phyloP scores from a whole-genome alignment of 805 yeast genomes.

The Myxozyma sirexii region DNA sequence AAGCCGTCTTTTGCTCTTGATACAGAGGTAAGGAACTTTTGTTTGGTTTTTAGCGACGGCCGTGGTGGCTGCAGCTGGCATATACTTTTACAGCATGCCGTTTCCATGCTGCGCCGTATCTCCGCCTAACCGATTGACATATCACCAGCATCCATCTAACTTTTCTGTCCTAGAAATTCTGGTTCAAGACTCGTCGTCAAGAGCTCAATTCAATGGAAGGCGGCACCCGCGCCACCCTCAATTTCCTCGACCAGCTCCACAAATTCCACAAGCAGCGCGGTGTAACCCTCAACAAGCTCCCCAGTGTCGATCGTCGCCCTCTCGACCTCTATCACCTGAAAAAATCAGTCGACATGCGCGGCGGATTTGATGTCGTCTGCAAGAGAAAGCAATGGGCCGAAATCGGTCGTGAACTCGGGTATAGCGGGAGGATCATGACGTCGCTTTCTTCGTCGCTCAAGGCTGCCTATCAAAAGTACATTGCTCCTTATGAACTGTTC shows the following conservation, averaged over 20 bases:
- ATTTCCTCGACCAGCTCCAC: slow-evolving; percentile 42
- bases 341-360: slow-evolving; percentile 37
- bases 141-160: not conserved
- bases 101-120: not conserved
- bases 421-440: slow-evolving; percentile 69
- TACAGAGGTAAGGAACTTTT: slow-evolving; percentile 36
- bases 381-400: slow-evolving; percentile 66
- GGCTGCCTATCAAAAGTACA: slow-evolving; percentile 45
- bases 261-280: slow-evolving; percentile 41
- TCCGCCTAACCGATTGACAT: not conserved
- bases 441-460: slow-evolving; percentile 69
- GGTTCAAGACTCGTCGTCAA: slow-evolving; percentile 43
- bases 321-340: slow-evolving; percentile 42
- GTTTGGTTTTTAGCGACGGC: not conserved
- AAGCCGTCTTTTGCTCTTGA: slow-evolving; percentile 45
- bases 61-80: not conserved
- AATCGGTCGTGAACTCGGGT: slow-evolving; percentile 78
- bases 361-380: slow-evolving; percentile 39
- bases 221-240: slow-evolving; percentile 40
- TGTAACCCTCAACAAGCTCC: slow-evolving; percentile 33
- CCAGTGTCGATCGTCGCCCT: slow-evolving; percentile 37
- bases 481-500: slow-evolving; percentile 40
- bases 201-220: slow-evolving; percentile 44
- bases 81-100: not conserved
- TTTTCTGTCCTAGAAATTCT: slow-evolving; percentile 33